A percentile compares a stretch with the other conserved stretches of the same genome.
phyloP scores from a whole-genome alignment of 371 early-diverging fungal species.

The Phascolomyces articulosus region DNA sequence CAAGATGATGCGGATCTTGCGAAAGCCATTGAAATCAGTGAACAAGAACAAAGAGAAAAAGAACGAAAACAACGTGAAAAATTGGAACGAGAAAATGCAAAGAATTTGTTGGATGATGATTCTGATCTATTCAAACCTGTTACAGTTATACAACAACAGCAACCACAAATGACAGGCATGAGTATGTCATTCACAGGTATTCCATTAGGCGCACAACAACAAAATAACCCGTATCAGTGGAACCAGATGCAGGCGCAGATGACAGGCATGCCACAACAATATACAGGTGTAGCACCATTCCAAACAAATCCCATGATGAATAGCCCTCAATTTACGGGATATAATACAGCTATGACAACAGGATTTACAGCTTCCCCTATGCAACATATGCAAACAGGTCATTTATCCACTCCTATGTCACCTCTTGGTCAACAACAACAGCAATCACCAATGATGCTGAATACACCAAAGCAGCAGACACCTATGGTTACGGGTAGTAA shows the following conservation, averaged over 20 bases:
- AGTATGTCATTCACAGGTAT: background rate
- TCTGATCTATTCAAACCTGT: conserved; percentile 29
- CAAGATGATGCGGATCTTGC: conserved; percentile 40
- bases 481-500: conserved; percentile 19
- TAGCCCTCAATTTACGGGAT: conserved; percentile 17
- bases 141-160: conserved; percentile 21
- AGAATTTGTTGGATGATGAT: conserved; percentile 35
- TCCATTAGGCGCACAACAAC: conserved; percentile 19
- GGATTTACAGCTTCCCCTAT: background rate
- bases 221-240: conserved; percentile 25
- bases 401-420: background rate
- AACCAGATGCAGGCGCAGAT: conserved; percentile 37
- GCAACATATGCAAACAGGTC: background rate
- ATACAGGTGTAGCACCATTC: conserved; percentile 17
- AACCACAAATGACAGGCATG: conserved; percentile 16
- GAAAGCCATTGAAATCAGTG: conserved; percentile 46
- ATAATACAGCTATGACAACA: conserved; percentile 3
- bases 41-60: conserved; percentile 41
- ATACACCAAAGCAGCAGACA: conserved; percentile 13
- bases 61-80: conserved; percentile 34
- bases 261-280: conserved; percentile 43
- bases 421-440: background rate
- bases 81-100: conserved; percentile 43
- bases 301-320: conserved; percentile 12
- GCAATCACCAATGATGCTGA: background rate